Conservation (phyloP, 2,329 filamentous ascomycete genomes). For the Ophiognomonia clavigignenti-juglandacearum region DNA sequence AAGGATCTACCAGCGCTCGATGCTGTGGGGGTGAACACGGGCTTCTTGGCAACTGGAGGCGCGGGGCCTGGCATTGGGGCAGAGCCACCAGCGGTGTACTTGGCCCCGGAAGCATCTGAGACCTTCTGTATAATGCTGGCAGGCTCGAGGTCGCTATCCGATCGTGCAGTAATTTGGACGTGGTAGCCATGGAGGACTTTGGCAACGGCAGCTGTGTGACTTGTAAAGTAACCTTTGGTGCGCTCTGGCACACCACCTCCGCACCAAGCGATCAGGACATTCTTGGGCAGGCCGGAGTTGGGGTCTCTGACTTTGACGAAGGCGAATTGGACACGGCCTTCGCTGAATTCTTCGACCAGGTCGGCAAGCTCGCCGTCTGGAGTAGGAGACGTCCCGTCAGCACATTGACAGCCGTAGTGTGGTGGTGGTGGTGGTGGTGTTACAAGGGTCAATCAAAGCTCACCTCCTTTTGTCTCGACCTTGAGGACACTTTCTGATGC, state of each 20-base stretch:
- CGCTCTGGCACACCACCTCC: slow-evolving; percentile 96
- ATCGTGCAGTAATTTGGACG: slow-evolving; percentile 93
- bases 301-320: slow-evolving; percentile 96
- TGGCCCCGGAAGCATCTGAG: slow-evolving; percentile 87
- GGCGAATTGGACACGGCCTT: slow-evolving; percentile 94
- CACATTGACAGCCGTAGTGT: slow-evolving; percentile 1
- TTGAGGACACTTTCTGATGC: slow-evolving; percentile 93
- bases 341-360: slow-evolving; percentile 91
- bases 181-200: slow-evolving; percentile 96
- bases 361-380: slow-evolving; percentile 86
- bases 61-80: slow-evolving; percentile 51
- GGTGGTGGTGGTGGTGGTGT: not conserved
- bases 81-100: slow-evolving; percentile 72
- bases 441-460: slow-evolving; percentile 21
- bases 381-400: slow-evolving; percentile 14
- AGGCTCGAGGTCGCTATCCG: slow-evolving; percentile 81
- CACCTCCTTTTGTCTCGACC: slow-evolving; percentile 86
- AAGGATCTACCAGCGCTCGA: slow-evolving; percentile 46
- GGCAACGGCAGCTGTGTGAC: slow-evolving; percentile 81
- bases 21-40: slow-evolving; percentile 77
- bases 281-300: slow-evolving; percentile 84
- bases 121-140: slow-evolving; percentile 91
- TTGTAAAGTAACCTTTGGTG: slow-evolving; percentile 98
- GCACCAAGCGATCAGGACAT: slow-evolving; percentile 92
- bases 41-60: slow-evolving; percentile 81